Evolutionary conservation across 2,329 filamentous ascomycete genomes (phyloP), one percentile per base, ranked within the genome.

Genomic region (Xylaria sp.): DNA sequence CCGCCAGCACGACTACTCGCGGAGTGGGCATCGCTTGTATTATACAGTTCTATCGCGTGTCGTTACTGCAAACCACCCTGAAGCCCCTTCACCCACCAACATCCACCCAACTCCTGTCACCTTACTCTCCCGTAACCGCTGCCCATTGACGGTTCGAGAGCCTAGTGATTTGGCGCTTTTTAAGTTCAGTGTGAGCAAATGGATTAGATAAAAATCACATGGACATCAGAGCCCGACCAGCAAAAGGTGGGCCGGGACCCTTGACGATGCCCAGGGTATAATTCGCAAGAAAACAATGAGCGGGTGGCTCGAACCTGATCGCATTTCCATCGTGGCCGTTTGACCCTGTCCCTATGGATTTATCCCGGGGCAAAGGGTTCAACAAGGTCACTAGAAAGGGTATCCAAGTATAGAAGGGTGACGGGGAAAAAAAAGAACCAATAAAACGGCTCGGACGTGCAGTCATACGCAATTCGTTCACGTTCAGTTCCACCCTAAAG

Each of bases 401-500:
- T 80, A 80, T 80, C 78, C 77, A 79, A 79, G 73, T 72, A 72
- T 72, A 63, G 59, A 77, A 73, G 68, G 67, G 71, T 67, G 46
- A 63, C n/a, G n/a, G n/a, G n/a, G n/a, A 66, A 56, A 71, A 67
- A 49, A 47, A 44, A 51, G 44, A 40, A 58, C 29, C 52, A 52
- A 62, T 33, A 69, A 72, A 72, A 70, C 66, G 67, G 67, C 64
- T 68, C 65, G 61, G 67, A 70, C 70, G 71, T 75, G 66, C 63
- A 71, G 63, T 76, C 74, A 70, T 76, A 65, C 68, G 52, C 56
- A 55, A 46, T 65, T 62, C 64, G 49, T 64, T 60, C 53, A 67
- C 60, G 61, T 67, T 66, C 84, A 97, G 81, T 96, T 96, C 93
- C 93, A 97, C 71, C 93, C 93, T 68, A 97, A 85, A 53, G 92